Base-by-base conservation (phyloP, 441 rosid species). In the Bruguiera hainesii region DNA sequence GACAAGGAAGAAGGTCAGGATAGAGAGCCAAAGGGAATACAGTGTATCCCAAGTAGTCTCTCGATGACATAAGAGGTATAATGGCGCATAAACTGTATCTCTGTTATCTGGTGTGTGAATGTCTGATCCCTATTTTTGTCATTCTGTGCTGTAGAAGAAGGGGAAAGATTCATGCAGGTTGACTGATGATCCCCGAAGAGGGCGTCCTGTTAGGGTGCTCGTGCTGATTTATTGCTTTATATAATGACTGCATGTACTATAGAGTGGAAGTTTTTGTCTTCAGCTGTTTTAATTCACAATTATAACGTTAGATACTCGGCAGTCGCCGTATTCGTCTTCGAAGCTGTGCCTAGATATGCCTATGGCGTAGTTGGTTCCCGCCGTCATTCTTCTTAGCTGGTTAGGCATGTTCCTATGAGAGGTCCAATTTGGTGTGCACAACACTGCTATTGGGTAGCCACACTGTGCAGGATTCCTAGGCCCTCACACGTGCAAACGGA, bases 1-100 rank as follows among this genome's bases (percentile, higher is more conserved):
- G 60, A 87, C 91, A 29, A 84, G 84, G 84, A 96, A 84, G 87
- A 93, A 82, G 75, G 86, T 84, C 63, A 69, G 80, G 60, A 77
- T 96, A 50, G 96, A 88, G 84, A 93, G 93, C 82, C 80, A 67
- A 64, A 78, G 85, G 73, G 98, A 90, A 63, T 66, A 73, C 67
- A 65, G 71, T 55, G 80, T 76, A 67, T 74, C 84, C 16, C 53
- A 80, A 72, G 74, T 81, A 83, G 70, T 37, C 65, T 66, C 29
- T 51, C 59, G 55, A 61, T 59, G 49, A 57, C 70, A 65, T 71
- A 28, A 50, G 65, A 80, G 86, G 81, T 82, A 76, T 61, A 70
- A 7, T 13, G 31, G 3, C 68, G 65, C 68, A 46, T 65, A 60
- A 6, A 63, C 23, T 48, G 37, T 33, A 39, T 30, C 50, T 9